Evolutionary conservation across 306 rosid species (phyloP).

Genomic region (Rosa multiflora): DNA sequence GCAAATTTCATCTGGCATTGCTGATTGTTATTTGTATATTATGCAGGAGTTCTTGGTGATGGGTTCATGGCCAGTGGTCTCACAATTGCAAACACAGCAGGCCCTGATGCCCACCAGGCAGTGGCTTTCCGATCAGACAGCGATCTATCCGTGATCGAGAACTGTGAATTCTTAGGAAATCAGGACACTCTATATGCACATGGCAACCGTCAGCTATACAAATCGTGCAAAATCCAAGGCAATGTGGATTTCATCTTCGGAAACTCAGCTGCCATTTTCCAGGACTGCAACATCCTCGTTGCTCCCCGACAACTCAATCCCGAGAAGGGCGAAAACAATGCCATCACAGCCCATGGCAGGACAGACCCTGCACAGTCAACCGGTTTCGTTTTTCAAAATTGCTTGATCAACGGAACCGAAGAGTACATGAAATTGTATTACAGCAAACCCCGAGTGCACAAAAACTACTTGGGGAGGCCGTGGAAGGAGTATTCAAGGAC

Average conservation of each 20-base stretch:
- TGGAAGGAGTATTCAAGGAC: conserved; percentile 89
- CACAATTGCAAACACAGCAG: conserved; percentile 77
- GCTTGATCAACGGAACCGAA: conserved; percentile 67
- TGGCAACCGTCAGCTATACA: conserved; percentile 78
- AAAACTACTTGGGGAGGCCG: conserved; percentile 89
- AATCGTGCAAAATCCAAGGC: conserved; percentile 66
- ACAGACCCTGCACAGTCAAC: conserved; percentile 81
- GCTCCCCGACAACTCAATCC: conserved; percentile 58
- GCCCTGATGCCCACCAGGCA: conserved; percentile 88
- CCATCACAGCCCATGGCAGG: conserved; percentile 78
- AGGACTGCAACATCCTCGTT: conserved; percentile 56
- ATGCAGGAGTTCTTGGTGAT: conserved; percentile 75
- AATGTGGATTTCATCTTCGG: conserved; percentile 93
- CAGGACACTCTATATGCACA: conserved; percentile 94
- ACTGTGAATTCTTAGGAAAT: conserved; percentile 73
- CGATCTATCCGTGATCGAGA: conserved; percentile 61
- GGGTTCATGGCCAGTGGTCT: conserved; percentile 89
- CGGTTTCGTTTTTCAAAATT: conserved; percentile 72
- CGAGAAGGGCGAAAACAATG: conserved; percentile 63
- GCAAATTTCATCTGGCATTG: not conserved
- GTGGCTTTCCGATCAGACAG: conserved; percentile 91
- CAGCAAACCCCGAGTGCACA: conserved; percentile 70
- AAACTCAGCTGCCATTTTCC: conserved; percentile 71
- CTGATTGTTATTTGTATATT: not conserved
- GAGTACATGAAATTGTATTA: conserved; percentile 60